Evolutionary conservation across 768 basidiomycete genomes (phyloP).

Genomic region (Neoboletus brunneissimus): DNA sequence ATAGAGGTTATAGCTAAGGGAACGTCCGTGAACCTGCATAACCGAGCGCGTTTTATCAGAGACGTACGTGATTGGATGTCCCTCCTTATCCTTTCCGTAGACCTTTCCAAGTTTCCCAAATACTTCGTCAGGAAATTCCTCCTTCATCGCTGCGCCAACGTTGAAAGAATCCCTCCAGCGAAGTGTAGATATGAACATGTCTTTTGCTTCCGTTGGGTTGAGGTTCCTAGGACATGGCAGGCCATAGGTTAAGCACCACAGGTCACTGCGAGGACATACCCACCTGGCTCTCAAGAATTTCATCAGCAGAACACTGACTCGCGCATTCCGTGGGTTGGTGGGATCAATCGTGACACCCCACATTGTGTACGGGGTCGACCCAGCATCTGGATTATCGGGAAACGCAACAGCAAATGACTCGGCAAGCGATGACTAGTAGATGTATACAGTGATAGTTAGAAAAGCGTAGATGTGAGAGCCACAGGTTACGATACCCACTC

Average conservation of each 20-base stretch:
- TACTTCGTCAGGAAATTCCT: constrained; percentile 58
- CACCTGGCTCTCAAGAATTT: constrained; percentile 80
- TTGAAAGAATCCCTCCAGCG: constrained; percentile 70
- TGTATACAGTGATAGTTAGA: constrained; percentile 3
- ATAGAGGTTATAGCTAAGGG: constrained; percentile 70
- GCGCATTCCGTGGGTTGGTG: constrained; percentile 50
- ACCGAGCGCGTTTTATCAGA: background rate
- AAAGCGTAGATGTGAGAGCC: background rate
- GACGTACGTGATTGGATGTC: constrained; percentile 66
- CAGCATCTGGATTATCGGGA: constrained; percentile 53
- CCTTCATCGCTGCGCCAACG: constrained; percentile 56
- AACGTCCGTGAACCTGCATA: background rate
- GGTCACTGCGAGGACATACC: background rate
- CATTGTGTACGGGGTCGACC: constrained; percentile 48
- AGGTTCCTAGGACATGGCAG: constrained; percentile 44
- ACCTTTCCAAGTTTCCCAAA: constrained; percentile 64
- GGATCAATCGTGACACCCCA: constrained; percentile 78
- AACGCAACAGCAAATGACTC: constrained; percentile 58
- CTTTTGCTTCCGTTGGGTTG: constrained; percentile 49
- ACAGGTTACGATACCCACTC: constrained; percentile 41
- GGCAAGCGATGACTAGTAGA: constrained; percentile 40
- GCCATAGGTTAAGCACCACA: background rate
- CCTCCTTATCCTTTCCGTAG: constrained; percentile 68
- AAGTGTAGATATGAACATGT: constrained; percentile 68
- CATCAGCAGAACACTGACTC: constrained; percentile 72